Conservation (phyloP, 1,139 yeast genomes). For the Saccharomyces hybrid region DNA sequence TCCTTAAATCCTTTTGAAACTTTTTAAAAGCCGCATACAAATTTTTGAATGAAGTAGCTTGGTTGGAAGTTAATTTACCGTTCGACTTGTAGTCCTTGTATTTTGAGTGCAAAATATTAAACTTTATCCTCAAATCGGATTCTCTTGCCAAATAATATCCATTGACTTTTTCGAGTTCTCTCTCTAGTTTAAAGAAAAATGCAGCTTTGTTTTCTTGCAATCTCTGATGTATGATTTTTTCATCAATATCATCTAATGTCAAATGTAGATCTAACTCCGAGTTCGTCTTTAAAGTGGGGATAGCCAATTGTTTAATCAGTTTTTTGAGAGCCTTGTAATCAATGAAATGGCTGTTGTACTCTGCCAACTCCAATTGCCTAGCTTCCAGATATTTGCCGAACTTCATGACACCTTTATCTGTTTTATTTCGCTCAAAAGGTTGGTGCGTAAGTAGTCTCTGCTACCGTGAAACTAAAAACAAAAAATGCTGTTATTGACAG, state of each 20-base stretch:
- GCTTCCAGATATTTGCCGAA: constrained; percentile 93
- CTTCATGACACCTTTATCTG: constrained; percentile 41
- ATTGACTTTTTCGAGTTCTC: constrained; percentile 92
- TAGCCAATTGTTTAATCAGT: constrained; percentile 52
- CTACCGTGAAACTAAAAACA: not conserved
- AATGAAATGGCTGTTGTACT: constrained; percentile 86
- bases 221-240: constrained; percentile 40
- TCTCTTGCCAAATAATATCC: constrained; percentile 84
- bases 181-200: constrained; percentile 83
- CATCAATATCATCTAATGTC: constrained; percentile 24
- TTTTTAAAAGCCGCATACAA: constrained; percentile 84
- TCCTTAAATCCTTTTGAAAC: constrained; percentile 77
- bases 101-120: constrained; percentile 69
- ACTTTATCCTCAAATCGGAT: constrained; percentile 68
- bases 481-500: not conserved
- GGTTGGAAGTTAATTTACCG: constrained; percentile 41
- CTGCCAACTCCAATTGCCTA: constrained; percentile 89
- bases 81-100: constrained; percentile 48
- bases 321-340: constrained; percentile 83
- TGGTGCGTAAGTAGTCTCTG: not conserved
- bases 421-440: not conserved
- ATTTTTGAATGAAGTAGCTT: constrained; percentile 54
- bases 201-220: constrained; percentile 88
- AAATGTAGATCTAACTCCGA: constrained; percentile 2
- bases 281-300: constrained; percentile 1